Percentiles rank a stretch among this genome's conserved stretches.
Evolutionary conservation across 306 rosid genomes (phyloP).

Genomic region (Betula pendula): DNA sequence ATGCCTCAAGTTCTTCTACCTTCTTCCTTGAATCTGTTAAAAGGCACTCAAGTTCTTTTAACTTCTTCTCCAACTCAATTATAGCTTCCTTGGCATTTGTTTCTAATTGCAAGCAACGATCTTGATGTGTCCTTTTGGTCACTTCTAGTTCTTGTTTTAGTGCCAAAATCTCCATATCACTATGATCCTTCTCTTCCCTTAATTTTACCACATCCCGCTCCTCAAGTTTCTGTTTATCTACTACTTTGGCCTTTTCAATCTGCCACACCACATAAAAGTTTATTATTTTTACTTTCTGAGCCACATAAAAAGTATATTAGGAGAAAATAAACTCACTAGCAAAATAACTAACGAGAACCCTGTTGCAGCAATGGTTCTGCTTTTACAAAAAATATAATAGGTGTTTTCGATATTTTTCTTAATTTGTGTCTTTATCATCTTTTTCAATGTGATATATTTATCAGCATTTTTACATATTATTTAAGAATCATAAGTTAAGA

Average conservation of each 20-base stretch:
- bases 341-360: constrained; percentile 24
- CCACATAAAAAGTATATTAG: constrained; percentile 28
- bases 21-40: constrained; percentile 63
- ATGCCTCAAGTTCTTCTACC: constrained; percentile 68
- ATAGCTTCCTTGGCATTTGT: constrained; percentile 60
- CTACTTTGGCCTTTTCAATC: constrained; percentile 63
- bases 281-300: background rate
- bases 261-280: constrained; percentile 44
- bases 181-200: constrained; percentile 63
- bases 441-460: background rate
- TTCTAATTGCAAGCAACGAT: constrained; percentile 54
- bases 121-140: constrained; percentile 59
- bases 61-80: constrained; percentile 57
- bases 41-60: constrained; percentile 55
- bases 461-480: background rate
- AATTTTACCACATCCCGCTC: constrained; percentile 66
- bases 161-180: constrained; percentile 58
- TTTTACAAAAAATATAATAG: background rate
- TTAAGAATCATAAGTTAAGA: background rate
- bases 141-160: constrained; percentile 66
- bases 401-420: background rate
- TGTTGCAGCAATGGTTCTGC: constrained; percentile 2
- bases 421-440: background rate
- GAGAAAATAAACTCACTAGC: constrained; percentile 8
- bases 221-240: constrained; percentile 77